Base-by-base conservation (phyloP, 2,329 filamentous ascomycete species). In the Ophiosphaerella herpotricha region DNA sequence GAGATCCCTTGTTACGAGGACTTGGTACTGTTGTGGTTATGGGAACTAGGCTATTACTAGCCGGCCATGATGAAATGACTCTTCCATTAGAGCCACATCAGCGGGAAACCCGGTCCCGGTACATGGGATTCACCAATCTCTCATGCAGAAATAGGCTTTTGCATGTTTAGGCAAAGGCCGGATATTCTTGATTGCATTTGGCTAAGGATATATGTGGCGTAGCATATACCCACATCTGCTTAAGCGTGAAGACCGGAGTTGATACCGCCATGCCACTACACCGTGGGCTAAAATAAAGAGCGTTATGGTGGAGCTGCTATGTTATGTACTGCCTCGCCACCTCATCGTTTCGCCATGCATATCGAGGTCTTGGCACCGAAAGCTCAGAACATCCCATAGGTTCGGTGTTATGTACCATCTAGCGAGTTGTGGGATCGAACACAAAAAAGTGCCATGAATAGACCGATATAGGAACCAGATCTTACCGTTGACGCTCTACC, bases 1-100 rank as follows among this genome's bases (percentile, higher is more conserved):
- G 47, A 51, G 52, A 60, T 60, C 41, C 56, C 62, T 58, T 61
- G 57, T 60, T 57, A 50, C 53, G 58, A 55, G 43, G 56, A 55
- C 54, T 51, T 59, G 50, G 59, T 56, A 58, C 52, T 34, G 54
- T 46, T 54, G 56, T 50, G 50, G 50, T 50, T 39, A 14, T 43
- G 42, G 40, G 48, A 43, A 58, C 65, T 63, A 62, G 46, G 51
- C 66, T 67, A 36, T 50, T 63, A 66, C 55, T 57, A 60, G 60
- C 43, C 52, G 50, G 38, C 53, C 52, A 70, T 70, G 67, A 70
- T 69, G 67, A 61, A 61, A 69, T 61, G 66, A 68, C 65, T 64
- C 55, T n/a, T 42, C 39, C 21, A 44, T 21, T 43, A 54, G 39
- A 46, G 47, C 36, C 39, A 32, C 39, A 24, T 29, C 40, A 52